A percentile compares a stretch with the other conserved stretches of the same genome.
These are phyloP conservation scores for Misopates orontium DNA, from an alignment of 257 asterid species.

Conservation along the genomic window DNA sequence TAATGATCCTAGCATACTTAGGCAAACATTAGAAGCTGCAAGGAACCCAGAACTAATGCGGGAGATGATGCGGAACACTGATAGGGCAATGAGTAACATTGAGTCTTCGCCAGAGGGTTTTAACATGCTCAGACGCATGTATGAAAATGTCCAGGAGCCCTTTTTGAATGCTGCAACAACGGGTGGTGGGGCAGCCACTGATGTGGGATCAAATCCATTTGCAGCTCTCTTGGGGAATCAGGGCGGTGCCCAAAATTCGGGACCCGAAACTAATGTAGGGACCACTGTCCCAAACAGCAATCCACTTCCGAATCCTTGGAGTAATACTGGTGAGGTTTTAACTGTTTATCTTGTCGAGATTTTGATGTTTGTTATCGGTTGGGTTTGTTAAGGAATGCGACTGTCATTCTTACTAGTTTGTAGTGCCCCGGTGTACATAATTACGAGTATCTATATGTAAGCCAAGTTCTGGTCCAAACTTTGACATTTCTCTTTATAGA, in stretches of 20 bases:
- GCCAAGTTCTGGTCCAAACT: background rate
- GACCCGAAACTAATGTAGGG: conserved; percentile 37
- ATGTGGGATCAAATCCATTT: conserved; percentile 53
- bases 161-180: conserved; percentile 56
- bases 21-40: conserved; percentile 63
- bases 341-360: conserved; percentile 1
- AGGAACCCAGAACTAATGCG: conserved; percentile 74
- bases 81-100: conserved; percentile 66
- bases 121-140: conserved; percentile 75
- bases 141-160: conserved; percentile 72
- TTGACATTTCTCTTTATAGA: background rate
- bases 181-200: conserved; percentile 39
- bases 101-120: conserved; percentile 75
- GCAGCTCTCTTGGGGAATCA: conserved; percentile 55
- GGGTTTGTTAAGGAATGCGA: background rate
- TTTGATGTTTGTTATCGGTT: background rate
- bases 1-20: conserved; percentile 60
- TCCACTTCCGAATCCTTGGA: conserved; percentile 78
- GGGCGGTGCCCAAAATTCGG: conserved; percentile 39
- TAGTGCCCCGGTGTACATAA: background rate
- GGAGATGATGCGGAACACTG: conserved; percentile 73
- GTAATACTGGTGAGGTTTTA: conserved; percentile 37
- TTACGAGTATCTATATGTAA: background rate
- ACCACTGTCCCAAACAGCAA: conserved; percentile 47
- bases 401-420: conserved; percentile 1